These are phyloP conservation scores for Cystobasidium ongulense DNA, from an alignment of 768 basidiomycete genomes.

Conservation along the genomic window DNA sequence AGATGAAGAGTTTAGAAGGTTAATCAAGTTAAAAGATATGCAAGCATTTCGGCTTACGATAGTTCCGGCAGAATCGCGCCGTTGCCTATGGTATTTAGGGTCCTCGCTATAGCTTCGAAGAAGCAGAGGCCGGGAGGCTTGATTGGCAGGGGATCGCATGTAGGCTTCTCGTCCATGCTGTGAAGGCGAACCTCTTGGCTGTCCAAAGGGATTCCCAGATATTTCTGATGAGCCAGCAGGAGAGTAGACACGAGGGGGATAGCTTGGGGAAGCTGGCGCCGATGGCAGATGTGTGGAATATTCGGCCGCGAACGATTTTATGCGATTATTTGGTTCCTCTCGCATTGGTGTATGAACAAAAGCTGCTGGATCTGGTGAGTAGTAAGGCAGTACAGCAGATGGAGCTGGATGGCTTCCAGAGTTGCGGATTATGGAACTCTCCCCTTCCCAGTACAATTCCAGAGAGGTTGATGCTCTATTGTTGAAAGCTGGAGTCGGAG, in stretches of 20 bases:
- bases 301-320: background rate
- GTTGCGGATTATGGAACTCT: background rate
- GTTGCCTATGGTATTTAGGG: background rate
- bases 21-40: background rate
- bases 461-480: background rate
- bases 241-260: slow-evolving; percentile 4
- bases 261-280: background rate
- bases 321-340: background rate
- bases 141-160: background rate
- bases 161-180: background rate
- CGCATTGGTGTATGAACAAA: background rate
- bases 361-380: background rate
- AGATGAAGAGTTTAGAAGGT: background rate
- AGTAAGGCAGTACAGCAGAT: background rate
- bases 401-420: background rate
- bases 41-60: background rate
- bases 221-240: background rate
- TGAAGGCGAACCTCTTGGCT: background rate
- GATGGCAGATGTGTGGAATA: background rate
- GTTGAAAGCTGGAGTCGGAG: background rate
- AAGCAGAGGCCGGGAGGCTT: background rate
- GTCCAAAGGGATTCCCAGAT: background rate
- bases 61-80: slow-evolving; percentile 3
- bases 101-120: background rate
- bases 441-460: background rate